Percentiles rank a stretch among this genome's conserved stretches.
These are phyloP conservation scores for Gastrolobium villosum DNA, from an alignment of 306 rosid species.

Conservation along the genomic window DNA sequence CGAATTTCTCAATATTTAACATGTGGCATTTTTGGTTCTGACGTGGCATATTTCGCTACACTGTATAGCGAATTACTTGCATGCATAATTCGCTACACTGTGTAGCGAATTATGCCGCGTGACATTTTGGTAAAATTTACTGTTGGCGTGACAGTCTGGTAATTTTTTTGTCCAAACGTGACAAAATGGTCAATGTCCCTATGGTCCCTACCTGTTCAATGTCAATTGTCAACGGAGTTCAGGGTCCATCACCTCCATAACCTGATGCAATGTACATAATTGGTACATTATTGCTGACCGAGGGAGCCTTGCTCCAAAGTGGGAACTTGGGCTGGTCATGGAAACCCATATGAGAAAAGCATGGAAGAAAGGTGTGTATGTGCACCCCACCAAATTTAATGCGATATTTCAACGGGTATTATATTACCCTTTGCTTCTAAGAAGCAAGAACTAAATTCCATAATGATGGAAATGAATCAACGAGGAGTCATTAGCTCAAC, in stretches of 20 bases:
- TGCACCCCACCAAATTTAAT: conserved; percentile 41
- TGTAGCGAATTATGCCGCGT: too few species aligned
- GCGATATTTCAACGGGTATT: conserved; percentile 23
- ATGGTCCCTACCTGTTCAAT: conserved; percentile 33
- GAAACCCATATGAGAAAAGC: conserved; percentile 35
- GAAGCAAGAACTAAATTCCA: conserved; percentile 45
- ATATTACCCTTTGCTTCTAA: conserved; percentile 30
- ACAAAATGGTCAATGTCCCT: too few species aligned
- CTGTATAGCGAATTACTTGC: too few species aligned
- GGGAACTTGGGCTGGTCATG: conserved; percentile 33
- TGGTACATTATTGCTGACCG: conserved; percentile 41
- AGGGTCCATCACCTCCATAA: conserved; percentile 41
- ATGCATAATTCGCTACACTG: too few species aligned
- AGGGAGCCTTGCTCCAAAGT: conserved; percentile 38
- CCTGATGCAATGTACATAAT: conserved; percentile 41
- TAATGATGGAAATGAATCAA: conserved; percentile 16
- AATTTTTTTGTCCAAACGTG: too few species aligned
- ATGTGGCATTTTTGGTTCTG: too few species aligned
- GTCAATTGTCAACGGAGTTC: conserved; percentile 47
- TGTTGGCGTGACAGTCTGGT: too few species aligned
- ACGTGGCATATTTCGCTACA: too few species aligned
- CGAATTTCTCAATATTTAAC: too few species aligned
- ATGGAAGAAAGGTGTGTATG: conserved; percentile 41
- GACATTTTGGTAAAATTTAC: too few species aligned
- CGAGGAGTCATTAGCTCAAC: conserved; percentile 24